Evolutionary conservation across 139 green algal species (phyloP), one percentile per base, ranked within the genome.

Genomic region (Raphidocelis subcapitata): DNA sequence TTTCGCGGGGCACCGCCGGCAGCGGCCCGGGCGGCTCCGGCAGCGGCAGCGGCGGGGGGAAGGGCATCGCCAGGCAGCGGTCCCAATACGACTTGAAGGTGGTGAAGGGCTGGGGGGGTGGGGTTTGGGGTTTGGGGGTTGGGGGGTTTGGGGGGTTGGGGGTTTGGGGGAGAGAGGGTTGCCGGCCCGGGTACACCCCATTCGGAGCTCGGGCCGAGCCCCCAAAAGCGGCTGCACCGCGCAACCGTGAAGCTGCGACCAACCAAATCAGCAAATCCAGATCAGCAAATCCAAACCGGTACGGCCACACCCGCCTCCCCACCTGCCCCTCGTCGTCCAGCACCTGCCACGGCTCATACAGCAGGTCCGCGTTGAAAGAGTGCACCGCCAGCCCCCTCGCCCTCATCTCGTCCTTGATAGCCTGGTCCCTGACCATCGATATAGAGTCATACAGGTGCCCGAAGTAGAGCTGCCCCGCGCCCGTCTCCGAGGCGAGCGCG

Each of bases 361-460:
- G 83, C 41, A 97, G 72, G 80, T 98, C 93, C 24, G 77, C 88
- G 68, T 94, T 97, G 86, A 95, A 97, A 44, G 73, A 89, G 36
- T 86, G 76, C 65, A 82, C 88, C 36, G 73, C 56, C 0, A 96
- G 62, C 36, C 81, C 76, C 1, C 60, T 51, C 1, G 70, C 62
- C 0, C 68, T 54, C 66, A 98, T 82, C 16, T 62, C 77, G 29
- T 81, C 72, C 74, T 97, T 97, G 24, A 94, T 83, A 76, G 91
- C 83, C 63, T 95, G 88, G 71, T 97, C 92, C 1, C 93, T 80
- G 67, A 97, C 93, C 72, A 98, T 86, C 29, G 85, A 94, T 49
- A 98, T 94, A 41, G 92, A 92, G 81, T 98, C 93, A 73, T 97
- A 98, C 37, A 98, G 80, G 76, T 98, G 89, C 82, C 98, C 98